These are phyloP conservation scores for Ganoderma resinaceum DNA, from an alignment of 1,284 basidiomycete species.

Conservation along the genomic window DNA sequence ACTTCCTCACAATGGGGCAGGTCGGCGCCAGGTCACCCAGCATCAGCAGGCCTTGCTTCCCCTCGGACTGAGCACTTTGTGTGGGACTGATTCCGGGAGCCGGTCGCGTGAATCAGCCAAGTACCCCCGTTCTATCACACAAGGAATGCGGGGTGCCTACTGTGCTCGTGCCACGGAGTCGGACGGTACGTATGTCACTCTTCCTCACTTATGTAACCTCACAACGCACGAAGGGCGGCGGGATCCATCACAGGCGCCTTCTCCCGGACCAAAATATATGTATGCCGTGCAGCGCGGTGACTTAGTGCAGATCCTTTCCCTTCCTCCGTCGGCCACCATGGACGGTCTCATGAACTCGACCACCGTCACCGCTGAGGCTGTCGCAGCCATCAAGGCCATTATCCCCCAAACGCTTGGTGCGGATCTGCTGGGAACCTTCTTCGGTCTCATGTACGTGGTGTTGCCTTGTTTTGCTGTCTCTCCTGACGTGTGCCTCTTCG, in stretches of 20 bases:
- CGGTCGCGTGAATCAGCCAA: neutral
- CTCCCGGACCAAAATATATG: neutral
- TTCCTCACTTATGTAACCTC: constrained; percentile 1
- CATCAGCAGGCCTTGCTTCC: neutral
- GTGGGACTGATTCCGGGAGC: neutral
- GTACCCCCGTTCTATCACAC: neutral
- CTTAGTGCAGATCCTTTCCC: neutral
- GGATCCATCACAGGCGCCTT: constrained; percentile 1
- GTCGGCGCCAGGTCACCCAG: too few relatives aligned
- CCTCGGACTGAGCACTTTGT: neutral
- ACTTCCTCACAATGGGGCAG: neutral
- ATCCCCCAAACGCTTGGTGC: constrained; percentile 1
- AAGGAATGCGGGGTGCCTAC: neutral
- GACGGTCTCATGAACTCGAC: neutral
- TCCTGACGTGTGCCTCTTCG: neutral
- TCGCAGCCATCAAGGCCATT: neutral
- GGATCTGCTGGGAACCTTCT: neutral
- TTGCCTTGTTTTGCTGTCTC: neutral
- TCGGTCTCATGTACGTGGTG: constrained; percentile 3
- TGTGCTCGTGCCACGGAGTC: neutral
- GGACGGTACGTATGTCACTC: neutral
- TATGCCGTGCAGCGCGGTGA: neutral
- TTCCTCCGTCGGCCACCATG: constrained; percentile 2
- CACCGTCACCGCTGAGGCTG: neutral
- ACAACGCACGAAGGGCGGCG: neutral